These are phyloP conservation scores for Rhodamnia argentea DNA, from an alignment of 345 rosid genomes.

Conservation along the genomic window DNA sequence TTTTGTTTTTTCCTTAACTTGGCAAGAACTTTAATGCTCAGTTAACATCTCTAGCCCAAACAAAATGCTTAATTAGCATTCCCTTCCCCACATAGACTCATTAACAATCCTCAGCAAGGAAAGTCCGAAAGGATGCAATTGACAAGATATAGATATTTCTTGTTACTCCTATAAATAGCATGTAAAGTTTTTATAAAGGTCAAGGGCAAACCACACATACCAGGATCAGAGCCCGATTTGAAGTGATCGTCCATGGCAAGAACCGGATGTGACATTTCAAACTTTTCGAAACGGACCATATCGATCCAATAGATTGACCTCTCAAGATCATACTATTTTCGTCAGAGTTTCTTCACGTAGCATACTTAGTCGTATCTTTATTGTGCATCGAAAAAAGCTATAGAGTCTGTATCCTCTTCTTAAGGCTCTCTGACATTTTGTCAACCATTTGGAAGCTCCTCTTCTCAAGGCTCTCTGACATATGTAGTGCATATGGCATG, in stretches of 20 bases:
- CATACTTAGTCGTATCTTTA: not conserved
- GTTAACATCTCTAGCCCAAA: not conserved
- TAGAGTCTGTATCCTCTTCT: not conserved
- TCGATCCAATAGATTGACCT: too few species aligned
- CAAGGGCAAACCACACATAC: not conserved
- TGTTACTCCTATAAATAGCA: not conserved
- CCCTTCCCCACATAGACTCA: not conserved
- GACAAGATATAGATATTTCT: not conserved
- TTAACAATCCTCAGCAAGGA: not conserved
- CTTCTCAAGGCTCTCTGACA: too few species aligned
- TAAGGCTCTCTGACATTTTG: too few species aligned
- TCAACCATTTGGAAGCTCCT: too few species aligned
- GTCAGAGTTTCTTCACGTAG: not conserved
- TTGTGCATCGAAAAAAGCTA: not conserved
- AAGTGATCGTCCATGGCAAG: not conserved
- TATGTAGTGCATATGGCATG: too few species aligned
- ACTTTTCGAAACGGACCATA: not conserved
- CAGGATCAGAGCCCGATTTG: rapidly evolving
- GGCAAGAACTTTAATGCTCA: not conserved
- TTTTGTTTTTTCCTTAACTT: not conserved
- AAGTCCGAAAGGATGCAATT: not conserved
- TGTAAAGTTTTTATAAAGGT: not conserved
- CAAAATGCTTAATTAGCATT: not conserved
- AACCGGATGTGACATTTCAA: not conserved
- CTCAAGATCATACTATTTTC: not conserved